Conservation (phyloP, 441 rosid genomes). For the Breynia disticha region DNA sequence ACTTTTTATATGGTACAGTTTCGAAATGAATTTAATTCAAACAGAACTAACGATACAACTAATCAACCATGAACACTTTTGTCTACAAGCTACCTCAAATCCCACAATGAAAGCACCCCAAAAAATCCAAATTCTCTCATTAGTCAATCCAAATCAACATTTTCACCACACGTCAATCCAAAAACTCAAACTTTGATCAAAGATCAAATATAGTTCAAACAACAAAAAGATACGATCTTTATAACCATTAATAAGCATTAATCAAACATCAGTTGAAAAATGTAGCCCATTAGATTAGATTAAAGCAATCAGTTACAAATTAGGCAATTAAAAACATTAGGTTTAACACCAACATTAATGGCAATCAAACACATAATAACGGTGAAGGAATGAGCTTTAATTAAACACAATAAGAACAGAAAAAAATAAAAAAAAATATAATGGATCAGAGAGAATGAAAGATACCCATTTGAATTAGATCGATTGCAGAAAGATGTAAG, state of each 20-base stretch:
- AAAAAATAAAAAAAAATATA: neutral
- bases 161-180: constrained; percentile 4
- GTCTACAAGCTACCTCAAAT: constrained; percentile 2
- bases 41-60: constrained; percentile 4
- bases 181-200: constrained; percentile 1
- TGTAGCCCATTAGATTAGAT: constrained; percentile 7
- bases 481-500: constrained; percentile 1
- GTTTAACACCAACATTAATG: constrained; percentile 1
- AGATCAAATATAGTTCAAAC: neutral
- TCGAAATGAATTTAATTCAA: constrained; percentile 1
- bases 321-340: constrained; percentile 1
- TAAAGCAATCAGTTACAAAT: constrained; percentile 3
- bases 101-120: neutral
- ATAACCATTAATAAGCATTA: neutral
- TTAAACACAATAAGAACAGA: neutral
- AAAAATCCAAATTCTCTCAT: neutral
- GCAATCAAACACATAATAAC: neutral
- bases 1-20: neutral
- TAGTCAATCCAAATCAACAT: constrained; percentile 2
- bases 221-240: neutral
- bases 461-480: constrained; percentile 23
- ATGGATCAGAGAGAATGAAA: constrained; percentile 8
- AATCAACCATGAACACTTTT: neutral
- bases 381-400: neutral
- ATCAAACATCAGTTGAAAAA: neutral